These are phyloP conservation scores for Phoma sp. DNA, from an alignment of 2,329 filamentous ascomycete species.

Conservation along the genomic window DNA sequence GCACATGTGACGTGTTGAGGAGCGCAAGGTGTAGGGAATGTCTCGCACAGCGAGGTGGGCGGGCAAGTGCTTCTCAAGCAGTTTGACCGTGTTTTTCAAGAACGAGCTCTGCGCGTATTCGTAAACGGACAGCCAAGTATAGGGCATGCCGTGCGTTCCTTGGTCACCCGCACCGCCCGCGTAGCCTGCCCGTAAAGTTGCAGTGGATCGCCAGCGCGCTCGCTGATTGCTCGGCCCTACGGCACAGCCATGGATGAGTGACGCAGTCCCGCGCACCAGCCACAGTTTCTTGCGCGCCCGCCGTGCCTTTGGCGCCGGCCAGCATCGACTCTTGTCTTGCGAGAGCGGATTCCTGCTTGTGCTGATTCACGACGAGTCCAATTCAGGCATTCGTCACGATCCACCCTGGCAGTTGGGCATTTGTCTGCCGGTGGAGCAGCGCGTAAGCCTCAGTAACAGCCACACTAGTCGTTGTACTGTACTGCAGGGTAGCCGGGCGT, in stretches of 20 bases:
- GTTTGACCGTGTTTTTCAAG: neutral
- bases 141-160: slow-evolving; percentile 17
- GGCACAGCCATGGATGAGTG: slow-evolving; percentile 25
- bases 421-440: slow-evolving; percentile 18
- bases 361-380: slow-evolving; percentile 14
- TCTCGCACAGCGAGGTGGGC: neutral
- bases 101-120: neutral
- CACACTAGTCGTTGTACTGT: slow-evolving; percentile 22
- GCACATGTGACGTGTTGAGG: neutral
- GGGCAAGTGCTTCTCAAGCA: neutral
- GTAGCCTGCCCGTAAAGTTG: slow-evolving; percentile 4
- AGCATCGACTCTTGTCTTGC: slow-evolving; percentile 22
- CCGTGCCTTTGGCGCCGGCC: slow-evolving; percentile 25
- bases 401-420: slow-evolving; percentile 12
- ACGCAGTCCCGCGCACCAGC: slow-evolving; percentile 29
- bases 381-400: slow-evolving; percentile 11
- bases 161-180: slow-evolving; percentile 1
- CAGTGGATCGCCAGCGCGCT: slow-evolving; percentile 9
- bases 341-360: slow-evolving; percentile 19
- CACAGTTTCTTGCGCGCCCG: slow-evolving; percentile 26
- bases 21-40: neutral
- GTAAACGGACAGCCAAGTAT: slow-evolving; percentile 13
- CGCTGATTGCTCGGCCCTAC: slow-evolving; percentile 20
- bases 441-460: slow-evolving; percentile 35
- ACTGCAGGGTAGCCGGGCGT: slow-evolving; percentile 24